Evolutionary conservation across 1,139 yeast species (phyloP), one percentile per base, ranked within the genome.

Genomic region (Pichia sp.): DNA sequence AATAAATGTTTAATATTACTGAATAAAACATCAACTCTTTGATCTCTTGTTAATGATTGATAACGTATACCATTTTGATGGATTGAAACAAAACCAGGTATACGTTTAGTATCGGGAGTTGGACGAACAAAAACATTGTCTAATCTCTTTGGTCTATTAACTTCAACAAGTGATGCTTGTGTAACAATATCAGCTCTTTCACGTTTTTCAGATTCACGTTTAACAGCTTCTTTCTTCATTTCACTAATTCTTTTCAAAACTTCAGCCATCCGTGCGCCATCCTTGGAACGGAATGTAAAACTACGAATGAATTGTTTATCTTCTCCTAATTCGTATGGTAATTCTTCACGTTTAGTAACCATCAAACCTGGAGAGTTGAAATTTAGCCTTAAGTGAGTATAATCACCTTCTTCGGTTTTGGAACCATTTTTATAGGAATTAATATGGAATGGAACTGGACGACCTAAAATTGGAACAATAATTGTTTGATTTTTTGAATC

Each of bases 371-470:
- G 99, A 1, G 96, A 85, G 67, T 91, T 85, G 74, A 93, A 90
- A 68, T 93, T 93, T 63, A 93, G 77, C 69, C 99, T 81, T 63
- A 93, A 70, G 65, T 88, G 91, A 1, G 96, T 91, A 67, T 80
- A 90, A 60, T 91, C 98, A 46, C 98, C 98, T 73, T 95, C 99
- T 65, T 93, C 99, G 60, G 86, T 89, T 65, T 90, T 93, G 28
- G 96, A 87, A 48, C 97, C 98, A 68, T 89, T 91, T 67, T 91
- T 93, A 71, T 88, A 91, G 10, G 97, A 76, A 66, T 90, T 89
- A 63, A 93, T 90, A 68, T 93, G 99, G 76, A 93, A 91, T 31
- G 99, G 99, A 48, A 95, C 99, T 2, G 99, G 97, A 65, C 99
- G 80, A 56, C 99, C 99, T 63, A 86, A 82, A 56, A 93, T 87